These are phyloP conservation scores for Corymbia maculata DNA, from an alignment of 345 rosid species.

Conservation along the genomic window DNA sequence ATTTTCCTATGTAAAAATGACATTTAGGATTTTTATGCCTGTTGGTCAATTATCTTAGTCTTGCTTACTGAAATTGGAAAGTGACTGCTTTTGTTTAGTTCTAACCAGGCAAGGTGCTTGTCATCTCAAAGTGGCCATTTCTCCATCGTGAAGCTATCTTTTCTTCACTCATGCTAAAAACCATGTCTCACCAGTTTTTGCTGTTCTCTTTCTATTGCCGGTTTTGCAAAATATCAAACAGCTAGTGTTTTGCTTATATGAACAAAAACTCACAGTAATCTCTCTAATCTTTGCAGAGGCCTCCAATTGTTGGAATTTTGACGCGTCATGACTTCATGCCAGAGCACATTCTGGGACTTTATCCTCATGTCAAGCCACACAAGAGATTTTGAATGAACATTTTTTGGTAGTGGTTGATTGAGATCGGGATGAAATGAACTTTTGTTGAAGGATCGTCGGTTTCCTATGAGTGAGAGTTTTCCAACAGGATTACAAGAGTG, in stretches of 20 bases:
- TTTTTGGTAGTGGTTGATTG: neutral
- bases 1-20: neutral
- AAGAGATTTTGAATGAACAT: neutral
- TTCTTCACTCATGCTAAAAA: neutral
- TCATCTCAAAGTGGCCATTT: neutral
- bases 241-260: neutral
- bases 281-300: constrained; percentile 31
- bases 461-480: neutral
- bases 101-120: neutral
- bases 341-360: constrained; percentile 43
- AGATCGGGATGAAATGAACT: neutral
- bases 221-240: neutral
- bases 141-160: neutral
- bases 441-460: neutral
- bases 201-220: neutral
- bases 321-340: constrained; percentile 63
- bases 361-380: constrained; percentile 25
- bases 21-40: neutral
- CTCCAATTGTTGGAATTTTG: constrained; percentile 51
- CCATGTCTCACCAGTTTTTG: neutral
- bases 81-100: neutral
- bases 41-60: neutral
- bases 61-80: neutral
- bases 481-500: neutral
- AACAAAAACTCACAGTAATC: neutral